Percentiles rank a stretch among this genome's conserved stretches.
These are phyloP conservation scores for Leccinum colubrinum DNA, from an alignment of 1,284 basidiomycete species.

Conservation along the genomic window DNA sequence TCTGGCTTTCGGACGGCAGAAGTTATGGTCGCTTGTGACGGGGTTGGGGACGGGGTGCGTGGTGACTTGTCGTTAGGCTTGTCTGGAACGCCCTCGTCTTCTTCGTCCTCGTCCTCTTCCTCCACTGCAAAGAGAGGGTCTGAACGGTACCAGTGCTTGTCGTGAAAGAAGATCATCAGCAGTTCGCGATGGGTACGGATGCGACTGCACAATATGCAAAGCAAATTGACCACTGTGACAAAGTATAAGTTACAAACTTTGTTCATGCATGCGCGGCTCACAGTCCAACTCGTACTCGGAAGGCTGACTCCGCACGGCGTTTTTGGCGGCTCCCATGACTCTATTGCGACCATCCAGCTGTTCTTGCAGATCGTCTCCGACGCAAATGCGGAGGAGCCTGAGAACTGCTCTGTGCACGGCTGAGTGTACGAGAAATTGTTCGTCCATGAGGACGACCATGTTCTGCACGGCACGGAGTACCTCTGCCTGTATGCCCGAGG, in stretches of 20 bases:
- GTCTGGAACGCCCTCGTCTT: slow-evolving; percentile 38
- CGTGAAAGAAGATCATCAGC: slow-evolving; percentile 95
- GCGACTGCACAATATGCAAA: slow-evolving; percentile 88
- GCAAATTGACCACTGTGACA: slow-evolving; percentile 76
- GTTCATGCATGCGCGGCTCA: slow-evolving; percentile 39
- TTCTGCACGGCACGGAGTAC: slow-evolving; percentile 83
- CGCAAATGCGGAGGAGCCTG: slow-evolving; percentile 82
- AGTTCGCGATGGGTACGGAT: slow-evolving; percentile 88
- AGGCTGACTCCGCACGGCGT: slow-evolving; percentile 61
- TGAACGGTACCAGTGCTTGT: slow-evolving; percentile 80
- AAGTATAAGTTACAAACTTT: neutral
- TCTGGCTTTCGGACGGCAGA: slow-evolving; percentile 69
- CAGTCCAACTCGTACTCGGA: slow-evolving; percentile 86
- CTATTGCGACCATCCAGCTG: slow-evolving; percentile 74
- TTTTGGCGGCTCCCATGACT: slow-evolving; percentile 80
- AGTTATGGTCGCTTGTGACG: slow-evolving; percentile 58
- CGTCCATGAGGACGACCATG: slow-evolving; percentile 86
- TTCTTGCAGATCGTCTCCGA: slow-evolving; percentile 88
- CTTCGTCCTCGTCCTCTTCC: slow-evolving; percentile 60
- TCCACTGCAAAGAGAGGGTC: slow-evolving; percentile 68
- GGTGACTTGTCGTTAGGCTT: slow-evolving; percentile 27
- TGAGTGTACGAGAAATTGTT: slow-evolving; percentile 89
- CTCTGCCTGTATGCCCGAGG: slow-evolving; percentile 83
- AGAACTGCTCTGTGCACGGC: slow-evolving; percentile 89
- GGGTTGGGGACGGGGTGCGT: slow-evolving; percentile 51